Evolutionary conservation across 2,329 filamentous ascomycete species (phyloP), one percentile per base, ranked within the genome.

Genomic region (Fusarium concolor): DNA sequence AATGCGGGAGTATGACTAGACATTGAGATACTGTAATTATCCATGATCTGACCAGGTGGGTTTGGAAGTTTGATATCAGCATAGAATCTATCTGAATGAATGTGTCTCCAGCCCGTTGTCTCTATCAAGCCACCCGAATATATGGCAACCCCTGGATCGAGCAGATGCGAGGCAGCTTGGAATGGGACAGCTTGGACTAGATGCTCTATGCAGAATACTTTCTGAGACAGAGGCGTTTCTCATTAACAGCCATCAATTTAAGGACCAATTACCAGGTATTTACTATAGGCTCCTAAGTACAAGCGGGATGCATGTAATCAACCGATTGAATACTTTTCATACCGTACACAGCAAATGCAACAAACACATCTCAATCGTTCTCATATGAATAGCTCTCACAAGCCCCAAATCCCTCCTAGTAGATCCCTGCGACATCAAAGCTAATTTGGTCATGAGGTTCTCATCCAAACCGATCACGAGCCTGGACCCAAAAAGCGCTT

Each of bases 371-470:
- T 18, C n/a, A 20, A 41, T 10, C 20, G n/a, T 49, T 44, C 37
- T 50, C 26, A 26, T 33, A 14, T 28, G 42, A 55, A 49, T 20
- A 24, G 41, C 29, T 35, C 26, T 29, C 41, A 37, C 18, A 18
- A 62, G 63, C 52, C 35, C 45, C n/a, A 24, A 58, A 43, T 42
- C 29, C 54, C 51, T 37, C 5, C 26, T 26, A 26, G 26, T 26
- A 26, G 26, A 26, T 26, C 26, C 26, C 26, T 26, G 26, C 26
- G 9, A 26, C 8, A 26, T 26, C 8, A 26, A 26, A 26, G 45
- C 29, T 60, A 56, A 68, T 70, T 70, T 70, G 70, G 67, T 68
- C 67, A 62, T 24, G 39, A 33, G 33, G 33, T 26, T 35, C 28
- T 6, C 45, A 49, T 22, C 8, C 44, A 26, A 59, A 42, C 17